Percentiles rank a stretch among this genome's conserved stretches.
phyloP scores from a whole-genome alignment of 495 filamentous ascomycete genomes.

The Stereocaulon alpinum region DNA sequence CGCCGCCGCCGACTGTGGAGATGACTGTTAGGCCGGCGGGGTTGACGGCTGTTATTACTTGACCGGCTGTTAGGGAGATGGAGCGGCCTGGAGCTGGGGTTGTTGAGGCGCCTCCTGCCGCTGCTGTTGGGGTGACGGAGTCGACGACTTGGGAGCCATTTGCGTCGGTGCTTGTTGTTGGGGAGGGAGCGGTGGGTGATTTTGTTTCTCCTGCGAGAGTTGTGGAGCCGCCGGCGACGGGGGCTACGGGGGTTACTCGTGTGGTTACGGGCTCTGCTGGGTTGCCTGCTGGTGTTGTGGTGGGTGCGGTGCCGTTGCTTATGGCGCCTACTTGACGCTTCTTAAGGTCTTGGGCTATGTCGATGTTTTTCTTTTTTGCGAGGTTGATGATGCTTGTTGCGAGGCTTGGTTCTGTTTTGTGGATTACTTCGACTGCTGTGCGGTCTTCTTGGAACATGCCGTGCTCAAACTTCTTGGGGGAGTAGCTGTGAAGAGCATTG shows the following conservation, averaged over 20 bases:
- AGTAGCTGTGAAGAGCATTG: slow-evolving; percentile 39
- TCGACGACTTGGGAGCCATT: slow-evolving; percentile 8
- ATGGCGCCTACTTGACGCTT: slow-evolving; percentile 19
- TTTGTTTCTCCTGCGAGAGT: slow-evolving; percentile 11
- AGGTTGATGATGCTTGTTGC: slow-evolving; percentile 36
- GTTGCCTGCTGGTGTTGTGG: slow-evolving; percentile 1
- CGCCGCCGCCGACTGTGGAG: slow-evolving; percentile 22
- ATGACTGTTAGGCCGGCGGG: slow-evolving; percentile 17
- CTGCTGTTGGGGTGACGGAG: slow-evolving; percentile 5
- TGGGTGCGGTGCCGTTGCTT: slow-evolving; percentile 14
- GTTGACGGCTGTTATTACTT: slow-evolving; percentile 22
- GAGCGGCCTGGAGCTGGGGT: slow-evolving; percentile 10
- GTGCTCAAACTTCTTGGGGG: slow-evolving; percentile 39
- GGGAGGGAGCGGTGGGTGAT: neutral
- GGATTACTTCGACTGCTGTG: slow-evolving; percentile 37
- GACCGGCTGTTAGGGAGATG: slow-evolving; percentile 16
- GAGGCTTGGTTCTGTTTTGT: slow-evolving; percentile 36
- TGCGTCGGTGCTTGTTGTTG: slow-evolving; percentile 17
- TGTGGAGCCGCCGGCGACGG: slow-evolving; percentile 9
- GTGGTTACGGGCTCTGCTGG: neutral
- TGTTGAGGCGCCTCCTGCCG: slow-evolving; percentile 2
- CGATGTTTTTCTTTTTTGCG: slow-evolving; percentile 26
- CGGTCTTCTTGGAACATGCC: slow-evolving; percentile 41
- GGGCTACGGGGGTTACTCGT: slow-evolving; percentile 5
- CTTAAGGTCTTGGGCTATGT: slow-evolving; percentile 14